Conservation (phyloP, 805 yeast species). For the Myxozyma lipomycoides region DNA sequence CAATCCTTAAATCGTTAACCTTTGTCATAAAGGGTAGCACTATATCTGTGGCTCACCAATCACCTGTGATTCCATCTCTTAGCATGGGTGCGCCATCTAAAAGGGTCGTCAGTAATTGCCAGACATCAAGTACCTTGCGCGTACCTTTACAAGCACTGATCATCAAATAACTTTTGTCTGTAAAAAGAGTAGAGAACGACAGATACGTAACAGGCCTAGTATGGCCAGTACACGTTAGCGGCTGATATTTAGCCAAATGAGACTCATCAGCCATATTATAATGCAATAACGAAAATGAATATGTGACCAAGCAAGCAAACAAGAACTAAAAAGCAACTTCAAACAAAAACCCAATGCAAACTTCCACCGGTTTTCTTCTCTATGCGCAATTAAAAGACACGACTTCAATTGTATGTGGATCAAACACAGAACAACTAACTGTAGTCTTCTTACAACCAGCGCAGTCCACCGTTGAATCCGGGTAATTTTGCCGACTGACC, state of each 20-base stretch:
- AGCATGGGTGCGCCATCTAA: slow-evolving; percentile 38
- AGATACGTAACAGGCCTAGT: slow-evolving; percentile 38
- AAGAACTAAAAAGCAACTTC: neutral
- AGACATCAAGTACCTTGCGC: neutral
- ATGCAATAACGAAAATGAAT: neutral
- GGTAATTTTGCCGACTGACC: too few species aligned
- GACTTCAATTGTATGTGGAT: too few species aligned
- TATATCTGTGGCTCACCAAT: slow-evolving; percentile 31
- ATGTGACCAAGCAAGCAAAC: neutral
- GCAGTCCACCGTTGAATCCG: too few species aligned
- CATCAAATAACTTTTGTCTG: slow-evolving; percentile 29
- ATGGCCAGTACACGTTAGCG: slow-evolving; percentile 39
- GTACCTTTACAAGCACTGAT: slow-evolving; percentile 38
- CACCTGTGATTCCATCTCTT: slow-evolving; percentile 38
- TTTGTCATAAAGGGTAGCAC: neutral
- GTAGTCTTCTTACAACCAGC: too few species aligned
- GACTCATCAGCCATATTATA: slow-evolving; percentile 8
- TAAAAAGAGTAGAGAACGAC: slow-evolving; percentile 30
- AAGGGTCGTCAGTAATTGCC: neutral
- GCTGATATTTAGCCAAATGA: slow-evolving; percentile 23
- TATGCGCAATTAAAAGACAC: too few species aligned
- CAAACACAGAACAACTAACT: too few species aligned
- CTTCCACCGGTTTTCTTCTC: too few species aligned
- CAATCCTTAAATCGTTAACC: slow-evolving; percentile 27
- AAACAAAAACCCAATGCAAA: too few species aligned